Conservation (phyloP, 805 yeast genomes). For the Millerozyma acaciae region DNA sequence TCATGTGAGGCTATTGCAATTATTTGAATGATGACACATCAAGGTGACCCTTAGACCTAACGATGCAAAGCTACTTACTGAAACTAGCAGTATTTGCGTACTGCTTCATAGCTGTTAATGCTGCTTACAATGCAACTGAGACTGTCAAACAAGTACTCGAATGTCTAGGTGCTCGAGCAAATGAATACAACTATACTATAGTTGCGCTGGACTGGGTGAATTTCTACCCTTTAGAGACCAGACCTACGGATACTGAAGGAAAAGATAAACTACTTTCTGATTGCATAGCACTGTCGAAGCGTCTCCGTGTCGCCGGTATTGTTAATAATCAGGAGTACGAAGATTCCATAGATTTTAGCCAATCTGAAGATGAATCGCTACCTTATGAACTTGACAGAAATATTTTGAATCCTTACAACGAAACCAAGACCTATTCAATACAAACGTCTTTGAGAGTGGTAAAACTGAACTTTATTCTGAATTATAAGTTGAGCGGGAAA, state of each 20-base stretch:
- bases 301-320: constrained; percentile 1
- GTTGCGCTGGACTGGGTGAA: constrained; percentile 1
- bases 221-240: background rate
- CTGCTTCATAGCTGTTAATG: background rate
- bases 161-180: constrained; percentile 1
- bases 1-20: constrained; percentile 1
- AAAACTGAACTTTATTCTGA: background rate
- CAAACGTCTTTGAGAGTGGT: background rate
- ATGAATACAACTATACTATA: background rate
- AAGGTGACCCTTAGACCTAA: background rate
- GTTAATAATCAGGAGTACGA: constrained; percentile 1
- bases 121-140: constrained; percentile 1
- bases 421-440: background rate
- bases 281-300: background rate
- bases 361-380: constrained; percentile 1
- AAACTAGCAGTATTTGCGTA: background rate
- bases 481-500: background rate
- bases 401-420: background rate
- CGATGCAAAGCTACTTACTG: background rate
- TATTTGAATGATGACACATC: background rate
- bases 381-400: constrained; percentile 1
- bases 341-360: constrained; percentile 1
- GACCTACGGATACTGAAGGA: constrained; percentile 1
- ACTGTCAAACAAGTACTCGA: constrained; percentile 1
- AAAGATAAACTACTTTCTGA: background rate